Evolutionary conservation across 345 rosid genomes (phyloP), one percentile per base, ranked within the genome.

Genomic region (Xanthoceras sorbifolium): DNA sequence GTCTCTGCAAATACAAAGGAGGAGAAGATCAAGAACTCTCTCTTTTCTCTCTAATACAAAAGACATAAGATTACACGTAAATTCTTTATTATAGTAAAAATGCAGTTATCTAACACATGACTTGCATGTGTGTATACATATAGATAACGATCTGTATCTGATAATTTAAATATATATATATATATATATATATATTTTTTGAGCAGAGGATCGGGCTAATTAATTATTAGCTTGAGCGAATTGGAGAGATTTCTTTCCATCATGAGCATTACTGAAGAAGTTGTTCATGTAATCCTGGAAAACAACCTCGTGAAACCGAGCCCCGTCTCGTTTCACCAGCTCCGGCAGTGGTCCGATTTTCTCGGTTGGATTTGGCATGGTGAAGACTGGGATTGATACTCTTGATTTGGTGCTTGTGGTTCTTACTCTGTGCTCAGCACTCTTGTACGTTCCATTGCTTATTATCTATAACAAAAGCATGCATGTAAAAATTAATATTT

Each of bases 401-500:
- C 93, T 79, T 15, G 91, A 78, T 20, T 80, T 40, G 1, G 72
- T 71, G 73, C 80, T 84, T 63, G 90, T 81, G 15, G 93, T 80
- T 7, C 86, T 73, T 17, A 88, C 90, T 75, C 89, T 80, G 50
- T 87, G 93, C 31, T 88, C 90, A 2, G 90, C 89, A 71, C 93
- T 90, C 80, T 76, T 85, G 77, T 88, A 90, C 64, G 74, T 85
- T 32, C 90, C 91, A 77, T 88, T 88, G 83, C 91, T 90, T 22
- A 86, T 34, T 74, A 90, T 84, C 93, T 89, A 40, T 62, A 59
- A 6, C 75, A 42, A 42, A 42, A n/a, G n/a, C n/a, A n/a, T n/a
- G n/a, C n/a, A n/a, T n/a, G n/a, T n/a, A n/a, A n/a, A n/a, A n/a
- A n/a, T n/a, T n/a, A n/a, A 42, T 42, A 10, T 29, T 7, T 3